Base-by-base conservation (phyloP, 345 rosid genomes). In the Physaria fendleri region DNA sequence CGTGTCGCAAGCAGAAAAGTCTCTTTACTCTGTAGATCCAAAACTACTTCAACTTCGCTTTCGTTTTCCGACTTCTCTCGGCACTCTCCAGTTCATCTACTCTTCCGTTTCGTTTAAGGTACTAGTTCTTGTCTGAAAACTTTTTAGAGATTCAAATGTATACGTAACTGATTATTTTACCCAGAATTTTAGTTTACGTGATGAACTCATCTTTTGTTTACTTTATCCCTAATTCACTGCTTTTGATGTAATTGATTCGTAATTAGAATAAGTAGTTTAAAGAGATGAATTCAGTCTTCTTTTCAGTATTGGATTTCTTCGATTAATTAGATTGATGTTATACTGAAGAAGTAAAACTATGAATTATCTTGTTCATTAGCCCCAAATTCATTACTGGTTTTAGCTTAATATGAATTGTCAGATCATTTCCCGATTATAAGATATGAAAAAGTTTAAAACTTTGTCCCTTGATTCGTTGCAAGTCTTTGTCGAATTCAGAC, bases 1-100 rank as follows among this genome's bases (percentile, higher is more conserved):
- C 20, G 14, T 18, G 48, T 29, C 13, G 22, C 30, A 21, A 35
- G 45, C 2, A 25, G 23, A 45, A 56, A 56, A 46, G 42, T 47
- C 43, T 37, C 8, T 21, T 42, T 10, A 66, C 43, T 37, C 8
- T 21, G 51, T 10, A 66, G 71, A 66, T 67, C 71, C 52, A 49
- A 15, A 15, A 30, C 3, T 7, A 8, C 53, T 50, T 42, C 11
- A 16, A 30, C 17, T 20, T 65, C 18, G 35, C 16, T 14, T 55
- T 34, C 17, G 8, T 16, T 17, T 14, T 4, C 4, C 24, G 5
- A 24, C 3, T 24, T 16, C 10, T 21, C 29, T 63, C n/a, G 8
- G 2, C 37, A 25, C 18, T 47, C n/a, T 3, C 0, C 9, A 35
- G 24, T 18, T 5, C 23, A 27, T 27, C 62, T 2, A 3, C 27